Conservation (phyloP, 2,329 filamentous ascomycete species). For the Aspergillus proliferans region DNA sequence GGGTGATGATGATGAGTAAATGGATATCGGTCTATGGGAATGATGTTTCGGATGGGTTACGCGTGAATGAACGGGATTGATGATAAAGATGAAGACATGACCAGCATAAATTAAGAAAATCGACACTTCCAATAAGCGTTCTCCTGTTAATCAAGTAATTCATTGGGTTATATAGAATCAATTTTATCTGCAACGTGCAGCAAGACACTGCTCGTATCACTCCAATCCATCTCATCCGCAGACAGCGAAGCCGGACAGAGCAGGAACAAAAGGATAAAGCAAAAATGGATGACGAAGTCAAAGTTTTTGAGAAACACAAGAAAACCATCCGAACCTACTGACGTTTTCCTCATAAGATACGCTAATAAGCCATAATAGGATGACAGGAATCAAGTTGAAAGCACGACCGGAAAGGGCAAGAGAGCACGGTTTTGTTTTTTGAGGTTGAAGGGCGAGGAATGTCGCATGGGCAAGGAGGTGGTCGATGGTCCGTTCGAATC, state of each 20-base stretch:
- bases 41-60: no score
- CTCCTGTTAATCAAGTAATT: neutral
- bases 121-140: no score
- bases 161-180: neutral
- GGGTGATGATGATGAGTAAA: no score
- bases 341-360: conserved; percentile 1
- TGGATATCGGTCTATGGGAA: no score
- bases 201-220: neutral
- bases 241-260: neutral
- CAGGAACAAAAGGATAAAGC: neutral
- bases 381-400: neutral
- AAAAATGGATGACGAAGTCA: conserved; percentile 1
- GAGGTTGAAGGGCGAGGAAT: neutral
- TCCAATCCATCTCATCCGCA: neutral
- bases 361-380: conserved; percentile 11
- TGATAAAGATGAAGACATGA: neutral
- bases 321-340: neutral
- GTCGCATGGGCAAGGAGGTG: neutral
- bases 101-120: neutral
- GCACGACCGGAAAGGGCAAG: neutral
- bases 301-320: neutral
- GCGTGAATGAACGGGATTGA: neutral
- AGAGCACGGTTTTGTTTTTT: neutral
- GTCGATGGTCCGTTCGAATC: neutral
- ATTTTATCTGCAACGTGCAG: neutral